phyloP scores from a whole-genome alignment of 148 eudicot species.

The Heliamphora exappendiculata region DNA sequence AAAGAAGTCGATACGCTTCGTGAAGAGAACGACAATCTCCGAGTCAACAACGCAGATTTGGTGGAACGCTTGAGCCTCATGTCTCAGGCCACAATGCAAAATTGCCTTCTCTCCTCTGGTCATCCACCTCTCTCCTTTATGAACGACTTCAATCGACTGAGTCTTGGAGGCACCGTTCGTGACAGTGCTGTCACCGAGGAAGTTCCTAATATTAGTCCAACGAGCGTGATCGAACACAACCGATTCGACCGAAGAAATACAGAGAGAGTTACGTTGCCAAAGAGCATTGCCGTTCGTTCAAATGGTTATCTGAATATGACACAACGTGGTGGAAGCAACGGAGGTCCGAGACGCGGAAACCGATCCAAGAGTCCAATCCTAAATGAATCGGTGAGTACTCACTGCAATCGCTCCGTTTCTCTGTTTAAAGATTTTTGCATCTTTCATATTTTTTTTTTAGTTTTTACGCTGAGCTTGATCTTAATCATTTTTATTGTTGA shows the following conservation, averaged over 20 bases:
- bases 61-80: slow-evolving; percentile 31
- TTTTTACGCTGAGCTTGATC: too few species aligned
- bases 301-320: slow-evolving; percentile 38
- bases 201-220: slow-evolving; percentile 29
- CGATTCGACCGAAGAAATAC: slow-evolving; percentile 12
- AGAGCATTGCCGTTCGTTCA: slow-evolving; percentile 61
- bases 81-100: slow-evolving; percentile 22
- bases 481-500: too few species aligned
- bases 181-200: slow-evolving; percentile 1
- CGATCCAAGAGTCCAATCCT: slow-evolving; percentile 8
- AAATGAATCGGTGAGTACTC: slow-evolving; percentile 16
- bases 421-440: too few species aligned
- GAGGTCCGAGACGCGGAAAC: slow-evolving; percentile 8
- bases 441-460: too few species aligned
- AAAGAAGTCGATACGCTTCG: slow-evolving; percentile 43
- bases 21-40: slow-evolving; percentile 54
- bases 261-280: slow-evolving; percentile 32
- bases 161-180: slow-evolving; percentile 1
- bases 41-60: slow-evolving; percentile 48
- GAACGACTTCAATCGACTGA: slow-evolving; percentile 14
- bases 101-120: slow-evolving; percentile 22
- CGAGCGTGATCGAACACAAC: slow-evolving; percentile 29
- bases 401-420: background rate
- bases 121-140: slow-evolving; percentile 11
- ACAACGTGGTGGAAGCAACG: slow-evolving; percentile 14